These are phyloP conservation scores for Austroboletus novae-zelandiae DNA, from an alignment of 1,284 basidiomycete genomes.

Conservation along the genomic window DNA sequence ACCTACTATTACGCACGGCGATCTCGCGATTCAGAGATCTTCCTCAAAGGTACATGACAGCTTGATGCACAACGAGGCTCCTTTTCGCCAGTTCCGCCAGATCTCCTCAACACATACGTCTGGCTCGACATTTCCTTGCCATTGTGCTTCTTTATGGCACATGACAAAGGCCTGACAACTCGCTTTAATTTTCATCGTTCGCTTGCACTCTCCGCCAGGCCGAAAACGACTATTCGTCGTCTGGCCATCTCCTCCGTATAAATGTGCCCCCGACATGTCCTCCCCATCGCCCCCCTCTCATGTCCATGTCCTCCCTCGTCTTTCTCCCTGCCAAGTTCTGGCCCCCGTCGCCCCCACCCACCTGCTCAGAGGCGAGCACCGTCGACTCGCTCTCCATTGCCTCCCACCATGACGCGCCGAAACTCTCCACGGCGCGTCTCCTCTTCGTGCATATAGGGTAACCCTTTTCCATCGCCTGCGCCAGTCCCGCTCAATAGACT, in stretches of 20 bases:
- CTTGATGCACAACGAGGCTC: constrained; percentile 16
- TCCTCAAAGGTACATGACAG: constrained; percentile 14
- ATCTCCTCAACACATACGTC: constrained; percentile 3
- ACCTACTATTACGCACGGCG: constrained; percentile 15
- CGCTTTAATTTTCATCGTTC: constrained; percentile 24
- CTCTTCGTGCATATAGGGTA: constrained; percentile 58
- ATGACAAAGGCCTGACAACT: constrained; percentile 27
- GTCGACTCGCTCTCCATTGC: constrained; percentile 25
- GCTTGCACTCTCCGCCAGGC: constrained; percentile 22
- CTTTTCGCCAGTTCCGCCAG: constrained; percentile 9
- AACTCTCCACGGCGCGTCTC: constrained; percentile 47
- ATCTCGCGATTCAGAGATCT: constrained; percentile 30
- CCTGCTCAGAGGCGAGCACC: constrained; percentile 1
- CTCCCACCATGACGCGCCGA: constrained; percentile 20
- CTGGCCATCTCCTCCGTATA: constrained; percentile 23
- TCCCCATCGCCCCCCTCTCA: constrained; percentile 7
- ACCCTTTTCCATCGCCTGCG: constrained; percentile 10
- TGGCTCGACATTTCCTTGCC: constrained; percentile 9
- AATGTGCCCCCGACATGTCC: constrained; percentile 16
- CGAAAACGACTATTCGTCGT: constrained; percentile 16
- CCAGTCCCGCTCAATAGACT: constrained; percentile 4
- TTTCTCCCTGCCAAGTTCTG: constrained; percentile 18
- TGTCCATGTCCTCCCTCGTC: constrained; percentile 14
- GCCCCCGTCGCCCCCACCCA: constrained; percentile 5
- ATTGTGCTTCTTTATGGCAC: constrained; percentile 30